Evolutionary conservation across 257 asterid genomes (phyloP).

Genomic region (Thymus mandschuricus): DNA sequence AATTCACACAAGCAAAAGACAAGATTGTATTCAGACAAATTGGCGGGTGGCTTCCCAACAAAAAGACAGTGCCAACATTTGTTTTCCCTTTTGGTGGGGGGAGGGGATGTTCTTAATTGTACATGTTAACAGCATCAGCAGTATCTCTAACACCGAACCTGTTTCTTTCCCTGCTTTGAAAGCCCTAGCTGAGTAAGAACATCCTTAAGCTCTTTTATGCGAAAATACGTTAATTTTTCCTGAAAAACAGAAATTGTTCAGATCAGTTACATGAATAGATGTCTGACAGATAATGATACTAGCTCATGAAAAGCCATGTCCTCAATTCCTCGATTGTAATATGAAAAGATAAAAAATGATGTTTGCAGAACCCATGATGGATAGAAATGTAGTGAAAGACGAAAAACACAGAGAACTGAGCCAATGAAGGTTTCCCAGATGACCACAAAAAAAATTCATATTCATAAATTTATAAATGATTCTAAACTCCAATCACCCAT

Average conservation of each 20-base stretch:
- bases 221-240: slow-evolving; percentile 91
- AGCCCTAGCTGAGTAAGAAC: slow-evolving; percentile 85
- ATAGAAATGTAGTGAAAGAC: slow-evolving; percentile 3
- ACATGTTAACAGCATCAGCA: slow-evolving; percentile 11
- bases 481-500: not conserved
- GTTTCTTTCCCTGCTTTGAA: slow-evolving; percentile 98
- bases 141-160: slow-evolving; percentile 51
- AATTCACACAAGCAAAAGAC: slow-evolving; percentile 1
- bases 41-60: no score
- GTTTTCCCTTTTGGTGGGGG: not conserved
- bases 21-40: not conserved
- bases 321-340: not conserved
- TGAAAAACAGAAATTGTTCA: slow-evolving; percentile 36
- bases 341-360: slow-evolving; percentile 3
- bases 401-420: slow-evolving; percentile 4
- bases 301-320: slow-evolving; percentile 4
- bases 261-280: slow-evolving; percentile 1
- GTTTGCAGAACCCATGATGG: not conserved
- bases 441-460: not conserved
- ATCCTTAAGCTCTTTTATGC: slow-evolving; percentile 97
- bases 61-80: no score
- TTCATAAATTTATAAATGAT: not conserved
- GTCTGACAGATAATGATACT: not conserved
- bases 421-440: not conserved
- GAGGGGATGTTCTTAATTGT: not conserved